Evolutionary conservation across 345 rosid genomes (phyloP), one percentile per base, ranked within the genome.

Genomic region (Bretschneidera sinensis): DNA sequence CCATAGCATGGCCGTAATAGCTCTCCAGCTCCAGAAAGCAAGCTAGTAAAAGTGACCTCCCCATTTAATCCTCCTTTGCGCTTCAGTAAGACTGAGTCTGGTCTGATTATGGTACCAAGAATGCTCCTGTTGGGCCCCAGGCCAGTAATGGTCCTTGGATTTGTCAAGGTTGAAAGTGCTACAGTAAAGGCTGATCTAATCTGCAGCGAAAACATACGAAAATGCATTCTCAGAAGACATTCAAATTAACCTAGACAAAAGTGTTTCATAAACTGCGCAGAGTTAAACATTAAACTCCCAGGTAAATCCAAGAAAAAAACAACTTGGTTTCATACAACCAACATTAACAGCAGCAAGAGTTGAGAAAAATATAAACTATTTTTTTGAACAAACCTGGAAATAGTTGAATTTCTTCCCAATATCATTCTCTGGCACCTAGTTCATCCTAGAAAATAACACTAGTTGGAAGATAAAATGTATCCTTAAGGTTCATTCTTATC

Each of bases 11-110:
- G 63, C 25, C 34, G 81, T 43, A 86, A 49, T n/a, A 86, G 91
- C 70, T 88, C 90, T 74, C 95, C 95, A 0, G 95, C 92, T 64
- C 98, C 95, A 1, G 90, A 87, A 51, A 94, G 81, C 80, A 94
- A 72, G 78, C 76, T 80, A 60, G 59, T 73, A 69, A 94, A 87
- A 51, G 90, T 86, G 25, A 87, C 68, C 4, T 79, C 86, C 39
- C 95, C 87, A 22, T 76, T 83, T 15, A 63, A 43, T 20, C 97
- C 99, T 24, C 97, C 96, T 78, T 85, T 82, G 35, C 98, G 91
- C 63, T 85, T 83, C 48, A 81, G 66, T 64, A 94, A 69, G 53
- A 81, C 53, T 2, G 86, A 78, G 73, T 87, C 97, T 11, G 92
- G 87, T 75, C 97, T 84, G 69, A 89, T 86, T 74, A 94, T 87